Evolutionary conservation across 306 rosid species (phyloP), one percentile per base, ranked within the genome.

Genomic region (Canavalia gladiata): DNA sequence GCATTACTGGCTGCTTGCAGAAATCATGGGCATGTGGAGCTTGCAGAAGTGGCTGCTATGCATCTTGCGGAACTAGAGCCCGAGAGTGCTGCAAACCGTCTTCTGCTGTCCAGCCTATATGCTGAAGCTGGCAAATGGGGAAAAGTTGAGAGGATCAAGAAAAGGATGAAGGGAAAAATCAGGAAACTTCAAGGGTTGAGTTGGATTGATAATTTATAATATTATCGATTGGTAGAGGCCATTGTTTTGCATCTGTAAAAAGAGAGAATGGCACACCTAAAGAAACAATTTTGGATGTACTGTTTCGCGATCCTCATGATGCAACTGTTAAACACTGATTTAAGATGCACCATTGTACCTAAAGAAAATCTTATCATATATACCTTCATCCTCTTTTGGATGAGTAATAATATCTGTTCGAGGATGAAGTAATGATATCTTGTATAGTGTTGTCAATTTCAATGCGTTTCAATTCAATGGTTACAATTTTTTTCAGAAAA

Each of bases 81-180:
- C 0, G 94, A 86, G 29, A 89, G 90, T 91, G 91, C 82, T 25
- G 97, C 89, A 45, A 95, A 91, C 88, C 88, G 86, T 70, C 74
- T 91, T 76, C 83, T 92, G 9, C 77, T 90, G 85, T 90, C 97
- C 2, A 79, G 90, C 78, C 11, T 92, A 50, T 89, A 95, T 75
- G 98, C 97, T 3, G 90, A 88, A 86, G 87, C 90, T 37, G 97
- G 97, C 11, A 86, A 83, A 74, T 92, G 98, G 95, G 90, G 83
- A 71, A 84, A 79, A 31, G 94, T 90, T 78, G 92, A 90, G 73
- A 84, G 87, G 88, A 78, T 95, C 87, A 93, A 88, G 89, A 92
- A 80, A 72, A 86, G 79, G 78, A 87, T 86, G 78, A 91, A 83
- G 87, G 90, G 89, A n/a, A 90, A 83, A 60, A 55, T 73, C 1